These are phyloP conservation scores for Musa beccarii DNA, from an alignment of 176 grass and related monocot genomes.

Conservation along the genomic window DNA sequence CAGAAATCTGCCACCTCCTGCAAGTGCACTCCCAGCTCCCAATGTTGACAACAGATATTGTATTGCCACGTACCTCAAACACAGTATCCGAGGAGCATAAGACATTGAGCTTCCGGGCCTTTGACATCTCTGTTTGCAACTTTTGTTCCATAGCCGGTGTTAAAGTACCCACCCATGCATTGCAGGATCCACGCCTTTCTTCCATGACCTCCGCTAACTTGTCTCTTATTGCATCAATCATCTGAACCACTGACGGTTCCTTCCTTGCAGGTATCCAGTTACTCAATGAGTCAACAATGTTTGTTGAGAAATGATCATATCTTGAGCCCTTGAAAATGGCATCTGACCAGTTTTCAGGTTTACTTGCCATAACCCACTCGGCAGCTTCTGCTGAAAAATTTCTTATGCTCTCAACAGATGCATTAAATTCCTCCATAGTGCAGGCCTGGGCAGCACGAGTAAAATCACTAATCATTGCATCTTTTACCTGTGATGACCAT, in stretches of 20 bases:
- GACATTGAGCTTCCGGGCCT: conserved; percentile 66
- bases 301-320: conserved; percentile 86
- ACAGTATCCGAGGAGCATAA: conserved; percentile 85
- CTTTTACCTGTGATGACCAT: conserved; percentile 74
- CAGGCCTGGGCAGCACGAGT: conserved; percentile 83
- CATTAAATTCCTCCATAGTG: conserved; percentile 82
- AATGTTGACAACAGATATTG: conserved; percentile 80
- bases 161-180: conserved; percentile 38
- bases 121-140: conserved; percentile 53
- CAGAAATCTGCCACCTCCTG: conserved; percentile 83
- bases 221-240: conserved; percentile 59
- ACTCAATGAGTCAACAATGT: conserved; percentile 82
- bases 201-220: conserved; percentile 73
- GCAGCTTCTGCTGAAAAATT: conserved; percentile 78
- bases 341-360: conserved; percentile 94
- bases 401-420: conserved; percentile 77
- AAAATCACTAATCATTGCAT: conserved; percentile 78
- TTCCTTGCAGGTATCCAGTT: conserved; percentile 92
- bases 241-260: conserved; percentile 69
- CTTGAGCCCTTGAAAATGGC: conserved; percentile 76
- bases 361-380: conserved; percentile 83
- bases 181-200: conserved; percentile 40
- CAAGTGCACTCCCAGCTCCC: conserved; percentile 86
- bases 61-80: conserved; percentile 87
- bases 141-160: conserved; percentile 83